phyloP scores from a whole-genome alignment of 2,329 filamentous ascomycete species.

The Fusarium tricinctum region DNA sequence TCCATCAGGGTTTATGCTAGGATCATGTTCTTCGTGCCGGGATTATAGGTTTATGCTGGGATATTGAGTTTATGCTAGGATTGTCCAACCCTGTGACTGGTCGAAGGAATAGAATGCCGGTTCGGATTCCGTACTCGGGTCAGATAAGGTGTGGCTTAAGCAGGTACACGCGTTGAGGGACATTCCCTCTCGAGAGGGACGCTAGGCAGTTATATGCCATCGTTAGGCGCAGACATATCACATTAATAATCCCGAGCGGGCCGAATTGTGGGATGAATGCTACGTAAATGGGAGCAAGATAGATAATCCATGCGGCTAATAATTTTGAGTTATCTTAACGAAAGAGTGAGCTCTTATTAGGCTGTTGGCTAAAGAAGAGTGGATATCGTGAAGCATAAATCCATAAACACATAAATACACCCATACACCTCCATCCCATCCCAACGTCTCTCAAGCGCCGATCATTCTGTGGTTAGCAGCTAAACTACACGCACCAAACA shows the following conservation, averaged over 20 bases:
- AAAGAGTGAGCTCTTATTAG: background rate
- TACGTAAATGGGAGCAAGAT: background rate
- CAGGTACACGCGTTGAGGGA: background rate
- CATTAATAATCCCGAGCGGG: background rate
- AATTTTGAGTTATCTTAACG: background rate
- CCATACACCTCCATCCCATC: background rate
- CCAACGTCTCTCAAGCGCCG: background rate
- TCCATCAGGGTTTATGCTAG: background rate
- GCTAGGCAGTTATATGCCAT: background rate
- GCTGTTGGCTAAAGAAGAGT: background rate
- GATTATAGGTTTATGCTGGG: no score
- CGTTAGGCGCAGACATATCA: background rate
- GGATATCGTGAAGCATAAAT: constrained; percentile 11
- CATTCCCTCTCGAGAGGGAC: background rate
- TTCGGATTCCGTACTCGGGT: constrained; percentile 1
- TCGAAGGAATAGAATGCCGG: constrained; percentile 2
- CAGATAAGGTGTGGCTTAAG: constrained; percentile 17
- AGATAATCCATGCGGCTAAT: background rate
- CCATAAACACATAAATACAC: constrained; percentile 12
- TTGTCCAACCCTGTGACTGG: no score
- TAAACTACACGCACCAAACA: background rate
- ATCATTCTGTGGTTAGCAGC: background rate
- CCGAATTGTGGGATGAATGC: background rate
- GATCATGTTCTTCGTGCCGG: no score
- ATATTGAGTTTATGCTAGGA: no score